A percentile compares a stretch with the other conserved stretches of the same genome.
Evolutionary conservation across 2,329 filamentous ascomycete genomes (phyloP).

Genomic region (Aspergillus hortae): DNA sequence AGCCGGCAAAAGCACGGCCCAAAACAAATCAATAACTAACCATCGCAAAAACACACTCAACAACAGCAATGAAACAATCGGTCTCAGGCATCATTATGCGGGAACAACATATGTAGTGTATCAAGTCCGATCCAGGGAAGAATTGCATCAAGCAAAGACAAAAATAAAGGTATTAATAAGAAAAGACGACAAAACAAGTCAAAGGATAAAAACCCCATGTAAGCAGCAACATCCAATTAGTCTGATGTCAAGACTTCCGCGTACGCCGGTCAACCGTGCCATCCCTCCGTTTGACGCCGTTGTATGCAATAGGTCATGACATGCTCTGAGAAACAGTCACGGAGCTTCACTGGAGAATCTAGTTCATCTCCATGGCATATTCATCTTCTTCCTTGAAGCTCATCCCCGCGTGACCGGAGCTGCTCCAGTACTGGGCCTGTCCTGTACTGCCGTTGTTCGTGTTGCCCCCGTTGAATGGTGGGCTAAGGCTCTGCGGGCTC

Average conservation of each 20-base stretch:
- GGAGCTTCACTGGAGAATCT: conserved; percentile 5
- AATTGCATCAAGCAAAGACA: not conserved
- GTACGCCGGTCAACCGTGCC: conserved; percentile 44
- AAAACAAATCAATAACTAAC: conserved; percentile 4
- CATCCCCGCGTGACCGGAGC: conserved; percentile 53
- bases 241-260: conserved; percentile 19
- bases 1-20: not conserved
- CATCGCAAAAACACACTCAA: conserved; percentile 9
- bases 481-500: conserved; percentile 63
- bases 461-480: conserved; percentile 69
- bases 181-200: not conserved
- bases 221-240: not conserved
- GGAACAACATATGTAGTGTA: not conserved
- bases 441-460: conserved; percentile 47
- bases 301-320: conserved; percentile 22
- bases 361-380: conserved; percentile 71
- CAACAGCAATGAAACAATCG: conserved; percentile 1
- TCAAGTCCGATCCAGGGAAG: not conserved
- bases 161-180: not conserved
- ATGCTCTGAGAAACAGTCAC: conserved; percentile 13
- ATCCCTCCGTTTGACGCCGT: conserved; percentile 24
- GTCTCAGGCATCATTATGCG: conserved; percentile 11
- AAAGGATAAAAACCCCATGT: not conserved
- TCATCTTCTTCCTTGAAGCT: conserved; percentile 95
- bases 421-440: conserved; percentile 54